These are phyloP conservation scores for Debaryomyces nepalensis DNA, from an alignment of 1,139 yeast genomes.

Conservation along the genomic window DNA sequence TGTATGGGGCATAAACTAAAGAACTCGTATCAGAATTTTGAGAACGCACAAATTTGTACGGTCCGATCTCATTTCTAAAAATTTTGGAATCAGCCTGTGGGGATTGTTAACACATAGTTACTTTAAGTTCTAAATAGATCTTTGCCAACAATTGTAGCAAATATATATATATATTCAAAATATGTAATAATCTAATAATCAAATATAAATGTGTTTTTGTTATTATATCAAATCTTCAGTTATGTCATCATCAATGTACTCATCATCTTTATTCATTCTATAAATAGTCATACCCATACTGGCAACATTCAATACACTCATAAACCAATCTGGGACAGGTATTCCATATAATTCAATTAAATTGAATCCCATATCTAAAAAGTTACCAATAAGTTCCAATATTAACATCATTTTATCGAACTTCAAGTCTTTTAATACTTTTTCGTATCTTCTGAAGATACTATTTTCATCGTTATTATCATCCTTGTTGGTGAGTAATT, in stretches of 20 bases:
- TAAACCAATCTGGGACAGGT: constrained; percentile 49
- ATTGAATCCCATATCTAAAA: constrained; percentile 48
- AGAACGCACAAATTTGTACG: no score
- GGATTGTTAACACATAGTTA: no score
- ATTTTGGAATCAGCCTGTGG: no score
- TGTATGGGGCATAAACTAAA: neutral
- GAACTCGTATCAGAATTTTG: no score
- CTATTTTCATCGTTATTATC: constrained; percentile 25
- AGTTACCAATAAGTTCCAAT: constrained; percentile 49
- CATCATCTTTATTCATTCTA: constrained; percentile 58
- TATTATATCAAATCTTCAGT: constrained; percentile 46
- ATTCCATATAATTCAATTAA: constrained; percentile 44
- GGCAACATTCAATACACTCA: constrained; percentile 47
- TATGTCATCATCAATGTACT: constrained; percentile 52
- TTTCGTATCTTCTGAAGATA: constrained; percentile 42
- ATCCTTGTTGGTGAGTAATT: constrained; percentile 23
- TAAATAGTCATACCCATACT: constrained; percentile 55
- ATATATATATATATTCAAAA: no score
- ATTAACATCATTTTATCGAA: constrained; percentile 51
- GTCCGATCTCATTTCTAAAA: no score
- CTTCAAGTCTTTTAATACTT: constrained; percentile 47
- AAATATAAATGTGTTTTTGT: neutral
- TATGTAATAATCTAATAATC: neutral
- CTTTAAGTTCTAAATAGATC: no score
- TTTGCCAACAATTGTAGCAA: no score